Evolutionary conservation across 1,284 basidiomycete species (phyloP).

Genomic region (Cryptococcus sp.): DNA sequence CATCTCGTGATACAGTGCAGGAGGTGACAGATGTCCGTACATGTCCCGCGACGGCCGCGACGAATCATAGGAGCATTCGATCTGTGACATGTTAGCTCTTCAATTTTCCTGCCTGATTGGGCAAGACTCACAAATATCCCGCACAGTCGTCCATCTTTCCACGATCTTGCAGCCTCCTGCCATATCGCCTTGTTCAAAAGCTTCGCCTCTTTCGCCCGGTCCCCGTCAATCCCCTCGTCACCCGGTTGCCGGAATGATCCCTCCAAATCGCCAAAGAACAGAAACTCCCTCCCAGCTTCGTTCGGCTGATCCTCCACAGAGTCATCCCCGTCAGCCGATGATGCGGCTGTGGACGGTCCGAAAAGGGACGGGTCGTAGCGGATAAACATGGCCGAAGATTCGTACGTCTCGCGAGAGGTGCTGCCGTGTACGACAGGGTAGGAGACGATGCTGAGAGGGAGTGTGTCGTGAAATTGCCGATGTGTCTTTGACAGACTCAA

Average conservation of each 20-base stretch:
- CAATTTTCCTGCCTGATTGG: not conserved
- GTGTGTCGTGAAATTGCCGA: conserved; percentile 27
- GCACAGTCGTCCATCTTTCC: conserved; percentile 31
- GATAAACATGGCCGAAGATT: conserved; percentile 47
- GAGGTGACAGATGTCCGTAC: conserved; percentile 48
- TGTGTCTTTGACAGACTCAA: conserved; percentile 15
- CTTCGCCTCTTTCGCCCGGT: conserved; percentile 13
- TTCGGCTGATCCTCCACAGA: not conserved
- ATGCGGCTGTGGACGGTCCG: not conserved
- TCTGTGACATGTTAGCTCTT: conserved; percentile 28
- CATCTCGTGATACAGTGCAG: conserved; percentile 41
- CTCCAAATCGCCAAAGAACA: conserved; percentile 50
- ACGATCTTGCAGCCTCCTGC: conserved; percentile 39
- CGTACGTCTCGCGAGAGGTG: conserved; percentile 42
- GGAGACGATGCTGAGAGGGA: conserved; percentile 37
- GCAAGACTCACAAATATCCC: conserved; percentile 44
- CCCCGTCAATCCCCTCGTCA: conserved; percentile 19
- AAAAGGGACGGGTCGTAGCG: conserved; percentile 27
- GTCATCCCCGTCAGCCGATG: not conserved
- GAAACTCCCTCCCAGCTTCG: conserved; percentile 30
- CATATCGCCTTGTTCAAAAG: conserved; percentile 37
- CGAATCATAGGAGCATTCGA: conserved; percentile 50
- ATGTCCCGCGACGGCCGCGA: conserved; percentile 37
- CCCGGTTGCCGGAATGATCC: conserved; percentile 22
- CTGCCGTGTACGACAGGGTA: conserved; percentile 45